phyloP scores from a whole-genome alignment of 176 grass and related monocot genomes.

The Eragrostis nindensis region DNA sequence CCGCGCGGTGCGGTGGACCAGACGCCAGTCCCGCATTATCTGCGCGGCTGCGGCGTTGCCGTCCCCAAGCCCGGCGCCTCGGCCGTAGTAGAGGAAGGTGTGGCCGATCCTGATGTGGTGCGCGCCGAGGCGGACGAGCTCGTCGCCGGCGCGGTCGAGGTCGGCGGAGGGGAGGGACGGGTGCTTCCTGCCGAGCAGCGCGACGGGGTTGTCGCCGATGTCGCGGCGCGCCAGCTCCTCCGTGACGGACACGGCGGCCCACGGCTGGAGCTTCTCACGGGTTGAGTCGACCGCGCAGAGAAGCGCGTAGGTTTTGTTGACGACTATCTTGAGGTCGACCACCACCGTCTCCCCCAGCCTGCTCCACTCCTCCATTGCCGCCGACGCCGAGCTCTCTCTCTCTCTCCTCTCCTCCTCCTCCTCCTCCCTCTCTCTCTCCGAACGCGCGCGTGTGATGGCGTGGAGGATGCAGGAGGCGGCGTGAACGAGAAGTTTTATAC shows the following conservation, averaged over 20 bases:
- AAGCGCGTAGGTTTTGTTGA: no score
- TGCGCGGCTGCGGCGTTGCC: background rate
- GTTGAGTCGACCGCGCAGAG: no score
- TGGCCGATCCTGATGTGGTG: background rate
- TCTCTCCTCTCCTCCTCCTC: background rate
- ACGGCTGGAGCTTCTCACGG: background rate
- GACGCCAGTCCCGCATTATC: background rate
- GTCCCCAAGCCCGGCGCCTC: background rate
- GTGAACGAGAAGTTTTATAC: background rate
- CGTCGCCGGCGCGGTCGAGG: background rate
- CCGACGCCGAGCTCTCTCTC: background rate
- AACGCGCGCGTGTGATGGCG: background rate
- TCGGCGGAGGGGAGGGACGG: background rate
- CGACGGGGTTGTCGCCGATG: no score
- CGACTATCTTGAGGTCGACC: no score
- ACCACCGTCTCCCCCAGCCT: background rate
- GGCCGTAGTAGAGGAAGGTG: background rate
- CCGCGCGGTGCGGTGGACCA: background rate
- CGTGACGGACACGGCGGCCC: no score
- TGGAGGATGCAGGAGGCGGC: background rate
- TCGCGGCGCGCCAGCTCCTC: no score
- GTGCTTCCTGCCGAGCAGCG: no score
- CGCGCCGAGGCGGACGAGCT: background rate
- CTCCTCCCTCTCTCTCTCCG: background rate
- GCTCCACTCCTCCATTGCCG: background rate